These are phyloP conservation scores for Phaffomyces antillensis DNA, from an alignment of 805 yeast species.

Conservation along the genomic window DNA sequence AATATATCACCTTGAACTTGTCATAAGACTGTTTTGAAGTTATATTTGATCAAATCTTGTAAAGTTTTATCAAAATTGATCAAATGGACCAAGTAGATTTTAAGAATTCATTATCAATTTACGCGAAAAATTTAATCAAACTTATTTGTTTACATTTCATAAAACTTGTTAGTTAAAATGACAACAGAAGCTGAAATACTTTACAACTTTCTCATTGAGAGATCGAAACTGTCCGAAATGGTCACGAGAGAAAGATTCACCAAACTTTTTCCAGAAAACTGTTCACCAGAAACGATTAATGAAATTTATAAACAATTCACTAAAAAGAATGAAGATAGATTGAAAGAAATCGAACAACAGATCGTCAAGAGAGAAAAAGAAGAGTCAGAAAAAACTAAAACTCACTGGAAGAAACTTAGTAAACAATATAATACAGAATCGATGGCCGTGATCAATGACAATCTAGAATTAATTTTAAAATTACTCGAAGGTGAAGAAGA, in stretches of 20 bases:
- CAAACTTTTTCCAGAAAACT: no score
- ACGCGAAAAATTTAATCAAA: no score
- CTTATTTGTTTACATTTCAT: no score
- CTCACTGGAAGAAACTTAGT: not conserved
- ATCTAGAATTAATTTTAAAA: slow-evolving; percentile 23
- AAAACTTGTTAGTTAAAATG: no score
- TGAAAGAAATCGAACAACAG: slow-evolving; percentile 3
- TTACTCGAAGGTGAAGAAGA: slow-evolving; percentile 23
- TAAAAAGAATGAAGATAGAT: no score
- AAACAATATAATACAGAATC: not conserved
- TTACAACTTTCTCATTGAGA: no score
- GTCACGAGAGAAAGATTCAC: no score
- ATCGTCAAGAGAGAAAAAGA: not conserved
- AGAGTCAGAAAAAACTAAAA: slow-evolving; percentile 2
- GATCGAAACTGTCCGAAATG: no score
- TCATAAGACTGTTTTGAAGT: slow-evolving; percentile 55
- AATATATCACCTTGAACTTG: slow-evolving; percentile 77
- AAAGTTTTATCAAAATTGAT: slow-evolving; percentile 42
- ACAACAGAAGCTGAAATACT: no score
- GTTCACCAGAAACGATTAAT: no score
- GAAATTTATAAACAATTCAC: no score
- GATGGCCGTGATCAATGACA: slow-evolving; percentile 8
- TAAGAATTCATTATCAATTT: slow-evolving; percentile 53
- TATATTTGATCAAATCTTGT: slow-evolving; percentile 39
- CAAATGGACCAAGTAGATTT: slow-evolving; percentile 58